Evolutionary conservation across 2,329 filamentous ascomycete genomes (phyloP).

Genomic region (Sordariomycetes sp.): DNA sequence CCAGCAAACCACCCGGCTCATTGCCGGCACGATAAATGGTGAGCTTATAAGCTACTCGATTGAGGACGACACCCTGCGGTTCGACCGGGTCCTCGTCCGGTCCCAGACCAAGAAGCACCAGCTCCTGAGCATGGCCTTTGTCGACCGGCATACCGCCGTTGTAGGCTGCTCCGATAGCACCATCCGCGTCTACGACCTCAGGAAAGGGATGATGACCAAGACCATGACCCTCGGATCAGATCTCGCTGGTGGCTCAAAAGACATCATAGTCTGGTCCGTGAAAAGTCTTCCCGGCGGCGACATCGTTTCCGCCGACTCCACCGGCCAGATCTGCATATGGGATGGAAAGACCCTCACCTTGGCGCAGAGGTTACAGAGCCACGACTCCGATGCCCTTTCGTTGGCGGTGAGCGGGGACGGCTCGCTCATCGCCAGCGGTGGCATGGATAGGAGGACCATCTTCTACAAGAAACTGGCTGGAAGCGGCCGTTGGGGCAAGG

Average conservation of each 20-base stretch:
- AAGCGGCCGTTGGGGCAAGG: conserved; percentile 66
- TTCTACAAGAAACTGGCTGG: conserved; percentile 61
- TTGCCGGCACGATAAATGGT: conserved; percentile 84
- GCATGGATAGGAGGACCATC: conserved; percentile 82
- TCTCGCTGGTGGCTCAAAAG: conserved; percentile 63
- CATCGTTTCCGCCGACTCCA: conserved; percentile 90
- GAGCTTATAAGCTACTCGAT: conserved; percentile 81
- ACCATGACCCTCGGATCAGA: conserved; percentile 82
- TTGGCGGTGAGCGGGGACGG: conserved; percentile 76
- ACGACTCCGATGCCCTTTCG: conserved; percentile 83
- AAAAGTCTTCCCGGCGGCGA: conserved; percentile 80
- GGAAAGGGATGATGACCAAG: conserved; percentile 63
- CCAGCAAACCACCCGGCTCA: conserved; percentile 48
- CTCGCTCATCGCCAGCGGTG: conserved; percentile 73
- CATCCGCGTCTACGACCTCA: conserved; percentile 83
- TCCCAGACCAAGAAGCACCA: conserved; percentile 76
- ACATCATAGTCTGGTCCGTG: conserved; percentile 87
- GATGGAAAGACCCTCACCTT: conserved; percentile 87
- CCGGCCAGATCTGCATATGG: conserved; percentile 88
- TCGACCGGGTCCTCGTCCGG: conserved; percentile 64
- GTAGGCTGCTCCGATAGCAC: conserved; percentile 94
- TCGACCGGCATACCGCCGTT: conserved; percentile 70
- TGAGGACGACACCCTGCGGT: conserved; percentile 71
- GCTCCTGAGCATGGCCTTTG: conserved; percentile 85
- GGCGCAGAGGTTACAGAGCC: conserved; percentile 72